Evolutionary conservation across 2,329 filamentous ascomycete genomes (phyloP).

Genomic region (Ophiostoma triangulosporum): DNA sequence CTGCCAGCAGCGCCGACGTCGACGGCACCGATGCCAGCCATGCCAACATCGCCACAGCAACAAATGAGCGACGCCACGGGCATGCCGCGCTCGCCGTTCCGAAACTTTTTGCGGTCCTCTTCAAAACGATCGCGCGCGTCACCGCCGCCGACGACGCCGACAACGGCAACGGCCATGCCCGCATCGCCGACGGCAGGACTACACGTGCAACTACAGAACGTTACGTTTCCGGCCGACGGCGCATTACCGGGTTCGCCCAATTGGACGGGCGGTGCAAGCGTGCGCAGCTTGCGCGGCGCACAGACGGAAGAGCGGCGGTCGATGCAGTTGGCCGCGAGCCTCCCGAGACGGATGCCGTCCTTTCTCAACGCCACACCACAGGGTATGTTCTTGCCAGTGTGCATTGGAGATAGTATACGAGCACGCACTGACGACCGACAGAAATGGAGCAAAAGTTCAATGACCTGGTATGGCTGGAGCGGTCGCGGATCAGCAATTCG

Average conservation of each 20-base stretch:
- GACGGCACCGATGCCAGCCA: background rate
- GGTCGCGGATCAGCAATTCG: constrained; percentile 30
- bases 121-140: constrained; percentile 20
- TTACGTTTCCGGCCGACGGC: constrained; percentile 1
- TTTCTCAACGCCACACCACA: constrained; percentile 18
- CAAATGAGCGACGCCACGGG: constrained; percentile 5
- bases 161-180: constrained; percentile 3
- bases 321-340: background rate
- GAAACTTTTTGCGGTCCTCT: constrained; percentile 18
- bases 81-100: constrained; percentile 16
- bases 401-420: no score
- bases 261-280: background rate
- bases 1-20: constrained; percentile 5
- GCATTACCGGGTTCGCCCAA: background rate
- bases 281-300: background rate
- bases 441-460: constrained; percentile 38
- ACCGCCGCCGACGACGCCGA: constrained; percentile 12
- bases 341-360: constrained; percentile 18
- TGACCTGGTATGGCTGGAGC: constrained; percentile 41
- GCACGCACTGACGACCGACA: constrained; percentile 16
- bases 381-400: no score
- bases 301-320: background rate
- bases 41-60: constrained; percentile 9
- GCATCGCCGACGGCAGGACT: constrained; percentile 10
- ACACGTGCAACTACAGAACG: constrained; percentile 5